Conservation (phyloP, 164 flowering plant genomes). For the Echeveria elegans region DNA sequence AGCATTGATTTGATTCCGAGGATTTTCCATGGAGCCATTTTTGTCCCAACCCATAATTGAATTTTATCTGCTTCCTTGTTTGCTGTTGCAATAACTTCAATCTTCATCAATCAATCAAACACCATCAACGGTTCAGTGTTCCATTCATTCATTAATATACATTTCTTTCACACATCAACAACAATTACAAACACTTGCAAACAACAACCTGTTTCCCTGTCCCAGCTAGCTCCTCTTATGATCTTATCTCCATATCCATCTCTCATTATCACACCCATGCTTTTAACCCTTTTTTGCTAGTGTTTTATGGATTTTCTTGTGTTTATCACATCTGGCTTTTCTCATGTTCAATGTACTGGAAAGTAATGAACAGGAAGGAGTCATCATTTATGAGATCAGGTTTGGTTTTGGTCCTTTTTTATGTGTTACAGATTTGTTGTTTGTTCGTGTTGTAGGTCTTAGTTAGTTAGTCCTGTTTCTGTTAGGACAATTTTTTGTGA, state of each 20-base stretch:
- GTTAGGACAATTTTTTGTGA: background rate
- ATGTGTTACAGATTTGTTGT: background rate
- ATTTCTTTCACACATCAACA: background rate
- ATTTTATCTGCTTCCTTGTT: background rate
- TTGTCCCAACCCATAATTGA: background rate
- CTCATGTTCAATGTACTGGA: background rate
- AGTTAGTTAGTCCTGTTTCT: background rate
- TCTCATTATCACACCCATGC: no score
- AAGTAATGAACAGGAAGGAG: background rate
- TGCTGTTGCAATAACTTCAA: constrained; percentile 7
- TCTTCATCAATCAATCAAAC: constrained; percentile 1
- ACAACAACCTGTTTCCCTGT: background rate
- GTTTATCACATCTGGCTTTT: background rate
- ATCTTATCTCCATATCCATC: background rate
- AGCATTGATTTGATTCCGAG: background rate
- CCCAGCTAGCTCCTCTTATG: background rate
- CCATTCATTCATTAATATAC: background rate
- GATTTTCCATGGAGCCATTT: background rate
- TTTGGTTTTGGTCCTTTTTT: background rate
- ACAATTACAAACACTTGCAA: constrained; percentile 1
- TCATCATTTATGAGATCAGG: background rate
- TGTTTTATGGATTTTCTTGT: background rate
- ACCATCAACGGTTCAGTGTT: background rate
- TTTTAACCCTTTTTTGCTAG: no score
- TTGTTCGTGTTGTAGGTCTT: background rate